phyloP scores from a whole-genome alignment of 176 grass and related monocot genomes.

The Triticum turgidum region DNA sequence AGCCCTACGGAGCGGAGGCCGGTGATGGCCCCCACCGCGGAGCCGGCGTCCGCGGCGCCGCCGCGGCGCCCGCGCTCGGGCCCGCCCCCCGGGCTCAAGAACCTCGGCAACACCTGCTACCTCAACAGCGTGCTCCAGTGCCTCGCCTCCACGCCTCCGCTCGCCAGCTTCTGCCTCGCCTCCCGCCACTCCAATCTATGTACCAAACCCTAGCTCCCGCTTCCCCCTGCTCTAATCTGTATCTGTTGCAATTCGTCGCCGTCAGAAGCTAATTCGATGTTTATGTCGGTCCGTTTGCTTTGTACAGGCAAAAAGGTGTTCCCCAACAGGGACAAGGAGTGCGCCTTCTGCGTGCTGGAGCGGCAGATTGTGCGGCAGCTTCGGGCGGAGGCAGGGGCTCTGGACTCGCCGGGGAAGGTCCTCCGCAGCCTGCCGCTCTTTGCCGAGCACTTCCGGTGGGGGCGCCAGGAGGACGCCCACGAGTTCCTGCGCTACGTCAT shows the following conservation, averaged over 20 bases:
- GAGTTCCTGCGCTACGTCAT: constrained; percentile 85
- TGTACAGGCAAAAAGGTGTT: constrained; percentile 68
- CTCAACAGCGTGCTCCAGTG: constrained; percentile 98
- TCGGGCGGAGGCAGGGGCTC: constrained; percentile 32
- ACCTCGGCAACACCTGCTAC: constrained; percentile 97
- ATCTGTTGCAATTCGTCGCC: background rate
- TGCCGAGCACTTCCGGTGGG: constrained; percentile 72
- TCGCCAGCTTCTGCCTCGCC: constrained; percentile 77
- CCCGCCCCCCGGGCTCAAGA: constrained; percentile 77
- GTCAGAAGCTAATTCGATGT: background rate
- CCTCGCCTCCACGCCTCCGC: constrained; percentile 83
- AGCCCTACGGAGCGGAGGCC: constrained; percentile 12
- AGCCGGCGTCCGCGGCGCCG: constrained; percentile 28
- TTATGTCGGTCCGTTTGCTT: constrained; percentile 10
- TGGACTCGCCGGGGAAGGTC: constrained; percentile 63
- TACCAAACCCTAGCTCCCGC: constrained; percentile 51
- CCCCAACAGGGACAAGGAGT: constrained; percentile 84
- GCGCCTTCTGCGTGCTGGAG: constrained; percentile 78
- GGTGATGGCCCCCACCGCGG: constrained; percentile 61
- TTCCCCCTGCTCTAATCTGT: background rate
- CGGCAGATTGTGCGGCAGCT: constrained; percentile 62
- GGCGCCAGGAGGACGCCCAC: constrained; percentile 90
- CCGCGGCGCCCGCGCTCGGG: constrained; percentile 55
- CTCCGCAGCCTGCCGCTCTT: constrained; percentile 70
- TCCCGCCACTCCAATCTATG: constrained; percentile 77